Base-by-base conservation (phyloP, 108 stramenopile species). In the Discostella stelligeroides region DNA sequence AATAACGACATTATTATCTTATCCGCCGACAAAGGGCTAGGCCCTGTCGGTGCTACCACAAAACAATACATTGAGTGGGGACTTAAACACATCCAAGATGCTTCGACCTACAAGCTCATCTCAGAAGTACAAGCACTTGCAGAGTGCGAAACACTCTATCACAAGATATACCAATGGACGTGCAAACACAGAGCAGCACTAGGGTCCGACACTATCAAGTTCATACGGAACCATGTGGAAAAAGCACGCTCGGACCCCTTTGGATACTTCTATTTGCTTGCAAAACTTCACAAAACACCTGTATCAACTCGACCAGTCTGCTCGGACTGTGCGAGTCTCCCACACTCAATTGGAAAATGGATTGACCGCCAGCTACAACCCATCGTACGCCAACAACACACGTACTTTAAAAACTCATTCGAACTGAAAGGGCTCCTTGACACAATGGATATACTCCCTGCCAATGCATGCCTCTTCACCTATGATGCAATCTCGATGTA, bases 321-420 rank as follows among this genome's bases (percentile, higher is more conserved):
- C 50, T 51, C 50, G 1, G 50, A 51, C 21, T 17, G n/a, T 21
- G 18, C 50, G 1, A 51, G 50, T 21, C 50, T 51, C n/a, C n/a
- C n/a, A n/a, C n/a, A n/a, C n/a, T n/a, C n/a, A n/a, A n/a, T n/a
- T n/a, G n/a, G n/a, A n/a, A n/a, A n/a, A n/a, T n/a, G n/a, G n/a
- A n/a, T n/a, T n/a, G n/a, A n/a, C n/a, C n/a, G n/a, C n/a, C n/a
- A 18, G 4, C n/a, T 62, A 1, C 39, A 27, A 15, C 60, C 60
- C 39, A 43, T 62, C 60, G 40, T 21, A 1, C 1, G 7, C 5
- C 5, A 27, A 17, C 60, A 62, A 43, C 60, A 17, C 7, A 24
- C 41, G 11, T 62, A 62, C 18, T 62, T 62, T 21, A 40, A 62
- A 62, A 24, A 62, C 41, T 62, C 60, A 20, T 41, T 62, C 34